These are phyloP conservation scores for Geotrichum europaeum DNA, from an alignment of 1,139 yeast genomes.

Conservation along the genomic window DNA sequence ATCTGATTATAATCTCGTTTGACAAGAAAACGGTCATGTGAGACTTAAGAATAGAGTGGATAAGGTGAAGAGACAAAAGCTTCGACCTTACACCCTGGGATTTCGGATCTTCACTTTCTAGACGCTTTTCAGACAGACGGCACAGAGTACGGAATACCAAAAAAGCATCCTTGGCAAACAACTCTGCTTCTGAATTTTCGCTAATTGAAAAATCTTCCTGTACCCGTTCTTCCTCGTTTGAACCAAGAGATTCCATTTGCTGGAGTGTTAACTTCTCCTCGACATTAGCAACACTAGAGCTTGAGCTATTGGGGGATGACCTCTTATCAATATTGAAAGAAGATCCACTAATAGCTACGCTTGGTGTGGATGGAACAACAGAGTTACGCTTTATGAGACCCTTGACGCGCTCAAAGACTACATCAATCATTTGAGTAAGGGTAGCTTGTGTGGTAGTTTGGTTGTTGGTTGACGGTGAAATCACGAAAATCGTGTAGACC, in stretches of 20 bases:
- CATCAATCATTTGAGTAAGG: slow-evolving; percentile 80
- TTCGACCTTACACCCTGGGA: slow-evolving; percentile 91
- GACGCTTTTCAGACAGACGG: slow-evolving; percentile 75
- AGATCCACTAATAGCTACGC: slow-evolving; percentile 6
- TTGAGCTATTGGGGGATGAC: neutral
- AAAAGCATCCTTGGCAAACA: slow-evolving; percentile 83
- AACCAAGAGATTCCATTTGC: slow-evolving; percentile 23
- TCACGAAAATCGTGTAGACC: slow-evolving; percentile 83
- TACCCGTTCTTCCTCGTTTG: slow-evolving; percentile 16
- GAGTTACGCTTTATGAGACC: slow-evolving; percentile 12
- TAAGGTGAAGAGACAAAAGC: slow-evolving; percentile 76
- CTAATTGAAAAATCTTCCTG: slow-evolving; percentile 25
- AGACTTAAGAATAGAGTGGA: slow-evolving; percentile 78
- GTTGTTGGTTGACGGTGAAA: slow-evolving; percentile 72
- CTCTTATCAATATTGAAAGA: neutral
- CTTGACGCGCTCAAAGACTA: slow-evolving; percentile 75
- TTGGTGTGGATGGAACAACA: slow-evolving; percentile 10
- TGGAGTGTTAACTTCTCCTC: slow-evolving; percentile 23
- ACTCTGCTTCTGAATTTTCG: slow-evolving; percentile 49
- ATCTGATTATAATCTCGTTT: slow-evolving; percentile 53
- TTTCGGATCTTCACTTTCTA: slow-evolving; percentile 80
- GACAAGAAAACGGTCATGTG: slow-evolving; percentile 80
- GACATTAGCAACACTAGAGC: neutral
- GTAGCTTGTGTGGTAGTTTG: slow-evolving; percentile 96
- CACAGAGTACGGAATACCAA: slow-evolving; percentile 91